Conservation (phyloP, 2,329 filamentous ascomycete species). For the Aureobasidium leucospermi region DNA sequence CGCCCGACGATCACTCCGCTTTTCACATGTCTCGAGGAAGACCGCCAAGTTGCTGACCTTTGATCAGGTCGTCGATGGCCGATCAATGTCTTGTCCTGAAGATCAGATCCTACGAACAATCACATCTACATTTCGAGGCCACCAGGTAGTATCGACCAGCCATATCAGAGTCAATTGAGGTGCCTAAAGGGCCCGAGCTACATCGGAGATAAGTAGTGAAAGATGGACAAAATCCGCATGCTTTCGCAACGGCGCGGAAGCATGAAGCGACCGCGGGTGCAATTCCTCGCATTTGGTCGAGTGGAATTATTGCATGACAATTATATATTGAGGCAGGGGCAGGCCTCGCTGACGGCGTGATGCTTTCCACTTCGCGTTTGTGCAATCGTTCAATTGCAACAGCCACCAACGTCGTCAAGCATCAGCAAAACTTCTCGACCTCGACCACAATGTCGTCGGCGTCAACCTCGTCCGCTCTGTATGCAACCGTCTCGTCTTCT, state of each 20-base stretch:
- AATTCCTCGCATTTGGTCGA: background rate
- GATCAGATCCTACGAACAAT: background rate
- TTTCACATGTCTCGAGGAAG: background rate
- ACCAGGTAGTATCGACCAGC: background rate
- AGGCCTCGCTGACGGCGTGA: background rate
- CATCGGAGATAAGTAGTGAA: too few species aligned
- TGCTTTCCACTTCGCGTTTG: background rate
- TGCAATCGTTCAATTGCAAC: slow-evolving; percentile 6
- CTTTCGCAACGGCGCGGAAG: background rate
- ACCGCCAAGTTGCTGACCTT: background rate
- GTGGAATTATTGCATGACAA: background rate
- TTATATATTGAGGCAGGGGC: background rate
- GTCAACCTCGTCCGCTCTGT: slow-evolving; percentile 28
- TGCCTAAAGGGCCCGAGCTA: background rate
- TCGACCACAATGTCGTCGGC: slow-evolving; percentile 23
- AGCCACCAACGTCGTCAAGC: background rate
- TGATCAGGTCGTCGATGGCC: background rate
- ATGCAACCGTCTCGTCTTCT: slow-evolving; percentile 36
- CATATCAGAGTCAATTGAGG: background rate
- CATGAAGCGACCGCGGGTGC: background rate
- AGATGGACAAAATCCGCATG: too few species aligned
- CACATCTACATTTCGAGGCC: background rate
- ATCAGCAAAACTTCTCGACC: background rate
- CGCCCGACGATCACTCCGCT: background rate
- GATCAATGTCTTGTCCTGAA: background rate